Conservation (phyloP, 108 stramenopile species). For the Chaetoceros muelleri region DNA sequence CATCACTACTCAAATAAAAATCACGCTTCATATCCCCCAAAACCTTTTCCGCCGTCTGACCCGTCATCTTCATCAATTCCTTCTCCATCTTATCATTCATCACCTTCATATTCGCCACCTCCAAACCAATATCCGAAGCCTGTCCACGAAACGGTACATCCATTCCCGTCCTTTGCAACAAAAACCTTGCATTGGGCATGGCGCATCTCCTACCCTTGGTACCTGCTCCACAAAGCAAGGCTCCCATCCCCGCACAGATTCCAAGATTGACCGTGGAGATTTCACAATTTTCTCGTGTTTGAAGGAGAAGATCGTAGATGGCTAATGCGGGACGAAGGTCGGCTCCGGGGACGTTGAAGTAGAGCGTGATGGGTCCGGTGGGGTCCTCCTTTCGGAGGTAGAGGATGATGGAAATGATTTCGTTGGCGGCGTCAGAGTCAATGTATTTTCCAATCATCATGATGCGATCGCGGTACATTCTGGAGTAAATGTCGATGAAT, state of each 20-base stretch:
- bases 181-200: constrained; percentile 87
- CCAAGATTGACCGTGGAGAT: constrained; percentile 84
- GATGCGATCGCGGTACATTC: constrained; percentile 86
- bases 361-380: constrained; percentile 60
- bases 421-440: constrained; percentile 85
- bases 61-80: constrained; percentile 69
- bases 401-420: constrained; percentile 75
- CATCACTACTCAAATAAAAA: constrained; percentile 88
- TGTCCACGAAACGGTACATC: constrained; percentile 80
- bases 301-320: constrained; percentile 81
- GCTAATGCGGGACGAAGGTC: constrained; percentile 68
- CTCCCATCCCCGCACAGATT: constrained; percentile 86
- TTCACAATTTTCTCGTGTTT: constrained; percentile 47
- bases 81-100: constrained; percentile 63
- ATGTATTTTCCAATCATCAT: constrained; percentile 82
- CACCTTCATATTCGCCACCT: constrained; percentile 63
- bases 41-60: constrained; percentile 61
- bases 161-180: constrained; percentile 87
- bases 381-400: constrained; percentile 60
- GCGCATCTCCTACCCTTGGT: constrained; percentile 68
- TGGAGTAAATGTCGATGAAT: constrained; percentile 80
- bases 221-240: constrained; percentile 80
- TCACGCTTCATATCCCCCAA: constrained; percentile 80
- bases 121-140: constrained; percentile 80
- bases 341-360: constrained; percentile 87